A percentile compares a stretch with the other conserved stretches of the same genome.
phyloP scores from a whole-genome alignment of 106 monocot species.

The Phalaenopsis equestris region DNA sequence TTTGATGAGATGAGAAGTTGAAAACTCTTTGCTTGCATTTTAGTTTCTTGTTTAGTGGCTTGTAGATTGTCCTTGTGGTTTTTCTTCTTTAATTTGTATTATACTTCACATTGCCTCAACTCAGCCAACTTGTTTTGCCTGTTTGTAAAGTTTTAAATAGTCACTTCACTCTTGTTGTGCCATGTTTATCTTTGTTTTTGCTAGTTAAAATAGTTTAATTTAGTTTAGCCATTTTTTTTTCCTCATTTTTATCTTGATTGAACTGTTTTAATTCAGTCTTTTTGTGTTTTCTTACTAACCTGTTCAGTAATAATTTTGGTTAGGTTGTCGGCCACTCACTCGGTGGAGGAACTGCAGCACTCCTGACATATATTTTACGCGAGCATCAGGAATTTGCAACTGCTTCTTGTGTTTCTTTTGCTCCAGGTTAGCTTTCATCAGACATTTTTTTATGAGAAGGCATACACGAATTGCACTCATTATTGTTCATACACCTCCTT shows the following conservation, averaged over 20 bases:
- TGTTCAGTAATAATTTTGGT: not conserved
- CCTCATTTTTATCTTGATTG: not conserved
- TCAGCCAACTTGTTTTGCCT: not conserved
- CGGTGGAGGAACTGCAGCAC: constrained; percentile 92
- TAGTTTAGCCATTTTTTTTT: no score
- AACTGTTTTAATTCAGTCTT: not conserved
- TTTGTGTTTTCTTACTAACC: not conserved
- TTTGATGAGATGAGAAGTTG: not conserved
- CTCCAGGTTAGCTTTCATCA: constrained; percentile 58
- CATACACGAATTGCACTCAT: not conserved
- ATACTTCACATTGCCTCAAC: not conserved
- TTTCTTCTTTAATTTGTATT: constrained; percentile 1
- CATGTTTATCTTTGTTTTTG: not conserved
- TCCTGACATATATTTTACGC: constrained; percentile 79
- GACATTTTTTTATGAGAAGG: not conserved
- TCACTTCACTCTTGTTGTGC: not conserved
- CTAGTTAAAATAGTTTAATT: no score
- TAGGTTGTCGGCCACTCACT: constrained; percentile 95
- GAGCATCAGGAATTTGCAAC: constrained; percentile 74
- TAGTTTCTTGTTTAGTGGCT: not conserved
- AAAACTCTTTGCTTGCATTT: not conserved
- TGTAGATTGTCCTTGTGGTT: not conserved
- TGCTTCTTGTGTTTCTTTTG: constrained; percentile 78
- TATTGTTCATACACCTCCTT: not conserved
- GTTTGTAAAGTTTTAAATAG: not conserved